Evolutionary conservation across 2,329 filamentous ascomycete genomes (phyloP).

Genomic region (Fusarium redolens): DNA sequence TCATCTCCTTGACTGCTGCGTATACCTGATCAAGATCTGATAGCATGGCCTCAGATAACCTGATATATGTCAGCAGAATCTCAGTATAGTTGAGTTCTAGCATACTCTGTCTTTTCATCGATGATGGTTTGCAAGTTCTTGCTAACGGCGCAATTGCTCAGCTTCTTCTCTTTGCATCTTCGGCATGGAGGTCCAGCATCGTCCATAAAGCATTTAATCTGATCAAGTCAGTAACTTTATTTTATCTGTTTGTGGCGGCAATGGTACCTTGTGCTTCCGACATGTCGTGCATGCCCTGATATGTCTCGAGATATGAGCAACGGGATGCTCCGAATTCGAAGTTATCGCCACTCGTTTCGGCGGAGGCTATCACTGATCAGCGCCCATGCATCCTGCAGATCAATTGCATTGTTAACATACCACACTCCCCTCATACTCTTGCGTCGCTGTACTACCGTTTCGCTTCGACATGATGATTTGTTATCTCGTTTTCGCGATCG

Average conservation of each 20-base stretch:
- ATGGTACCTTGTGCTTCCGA: conserved; percentile 55
- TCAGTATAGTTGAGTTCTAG: rapidly evolving
- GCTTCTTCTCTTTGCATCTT: conserved; percentile 50
- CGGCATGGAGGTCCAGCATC: conserved; percentile 53
- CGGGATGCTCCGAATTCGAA: conserved; percentile 58
- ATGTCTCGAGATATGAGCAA: conserved; percentile 52
- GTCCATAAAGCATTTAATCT: conserved; percentile 58
- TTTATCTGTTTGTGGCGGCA: rapidly evolving
- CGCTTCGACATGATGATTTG: conserved; percentile 16
- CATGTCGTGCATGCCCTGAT: conserved; percentile 56
- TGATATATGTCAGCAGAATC: neutral
- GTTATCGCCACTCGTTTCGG: conserved; percentile 50
- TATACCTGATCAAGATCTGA: conserved; percentile 44
- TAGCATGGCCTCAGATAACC: conserved; percentile 32
- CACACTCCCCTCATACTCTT: conserved; percentile 1
- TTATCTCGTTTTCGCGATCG: neutral
- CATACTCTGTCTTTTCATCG: conserved; percentile 54
- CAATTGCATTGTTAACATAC: neutral
- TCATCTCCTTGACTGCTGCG: conserved; percentile 39
- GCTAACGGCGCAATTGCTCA: conserved; percentile 53
- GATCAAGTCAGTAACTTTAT: rapidly evolving
- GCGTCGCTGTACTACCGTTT: neutral
- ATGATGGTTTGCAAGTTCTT: conserved; percentile 57
- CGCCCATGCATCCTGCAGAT: rapidly evolving
- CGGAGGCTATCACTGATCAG: conserved; percentile 10